Evolutionary conservation across 2,329 filamentous ascomycete species (phyloP).

Genomic region (Coniochaeta sp.): DNA sequence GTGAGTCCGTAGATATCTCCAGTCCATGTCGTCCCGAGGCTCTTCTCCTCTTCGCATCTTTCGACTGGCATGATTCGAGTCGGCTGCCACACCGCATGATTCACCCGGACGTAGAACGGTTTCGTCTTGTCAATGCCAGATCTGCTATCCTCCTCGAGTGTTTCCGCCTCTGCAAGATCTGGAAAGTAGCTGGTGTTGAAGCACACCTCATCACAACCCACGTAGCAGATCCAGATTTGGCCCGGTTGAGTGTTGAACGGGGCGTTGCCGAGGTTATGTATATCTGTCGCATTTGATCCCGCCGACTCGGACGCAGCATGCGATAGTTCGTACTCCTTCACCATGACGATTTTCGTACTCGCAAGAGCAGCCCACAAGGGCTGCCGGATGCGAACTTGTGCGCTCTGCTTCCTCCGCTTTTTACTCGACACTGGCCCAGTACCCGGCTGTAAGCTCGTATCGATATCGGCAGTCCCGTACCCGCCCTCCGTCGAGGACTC

Average conservation of each 20-base stretch:
- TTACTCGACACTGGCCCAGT: conserved; percentile 55
- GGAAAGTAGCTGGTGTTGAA: conserved; percentile 66
- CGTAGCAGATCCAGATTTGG: conserved; percentile 75
- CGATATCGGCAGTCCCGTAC: conserved; percentile 46
- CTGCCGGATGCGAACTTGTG: conserved; percentile 82
- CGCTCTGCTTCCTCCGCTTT: conserved; percentile 85
- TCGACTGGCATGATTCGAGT: conserved; percentile 56
- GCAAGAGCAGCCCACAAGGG: conserved; percentile 91
- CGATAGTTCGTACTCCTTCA: conserved; percentile 84
- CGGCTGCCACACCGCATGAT: conserved; percentile 73
- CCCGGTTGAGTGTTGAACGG: conserved; percentile 63
- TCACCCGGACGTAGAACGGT: conserved; percentile 72
- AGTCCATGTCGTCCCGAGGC: conserved; percentile 52
- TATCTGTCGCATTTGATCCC: conserved; percentile 67
- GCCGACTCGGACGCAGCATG: conserved; percentile 66
- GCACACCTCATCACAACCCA: conserved; percentile 69
- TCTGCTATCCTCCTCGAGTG: conserved; percentile 18
- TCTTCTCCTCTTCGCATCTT: conserved; percentile 23
- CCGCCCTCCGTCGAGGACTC: conserved; percentile 34
- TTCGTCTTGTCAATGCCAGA: conserved; percentile 59
- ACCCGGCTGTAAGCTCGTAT: conserved; percentile 46
- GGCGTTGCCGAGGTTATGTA: conserved; percentile 69
- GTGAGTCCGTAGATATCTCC: conserved; percentile 65
- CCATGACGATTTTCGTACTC: conserved; percentile 92
- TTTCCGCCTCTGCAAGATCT: conserved; percentile 25